A percentile compares a stretch with the other conserved stretches of the same genome.
These are phyloP conservation scores for Aspergillus bridgeri DNA, from an alignment of 495 filamentous ascomycete species.

Conservation along the genomic window DNA sequence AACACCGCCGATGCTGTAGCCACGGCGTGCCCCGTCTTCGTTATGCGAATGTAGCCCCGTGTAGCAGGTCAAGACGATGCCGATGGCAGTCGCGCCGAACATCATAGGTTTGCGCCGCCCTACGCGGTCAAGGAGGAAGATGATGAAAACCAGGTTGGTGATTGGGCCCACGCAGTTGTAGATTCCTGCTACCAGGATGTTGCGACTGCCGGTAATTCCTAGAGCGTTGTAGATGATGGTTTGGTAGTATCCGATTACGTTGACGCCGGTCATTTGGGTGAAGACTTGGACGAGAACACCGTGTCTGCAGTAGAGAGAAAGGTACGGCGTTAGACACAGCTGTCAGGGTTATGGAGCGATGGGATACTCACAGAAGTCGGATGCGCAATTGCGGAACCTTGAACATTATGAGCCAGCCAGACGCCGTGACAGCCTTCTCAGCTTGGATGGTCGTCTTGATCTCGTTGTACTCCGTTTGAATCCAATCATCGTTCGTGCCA, in stretches of 20 bases:
- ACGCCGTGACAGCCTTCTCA: conserved; percentile 40
- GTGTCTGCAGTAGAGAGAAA: conserved; percentile 26
- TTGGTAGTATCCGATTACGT: conserved; percentile 61
- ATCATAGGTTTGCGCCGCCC: conserved; percentile 37
- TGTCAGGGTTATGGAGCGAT: neutral
- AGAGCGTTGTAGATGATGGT: conserved; percentile 57
- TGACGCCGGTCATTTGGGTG: conserved; percentile 50
- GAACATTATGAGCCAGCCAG: conserved; percentile 52
- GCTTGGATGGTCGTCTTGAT: conserved; percentile 47
- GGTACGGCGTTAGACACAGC: neutral
- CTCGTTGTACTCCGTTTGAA: conserved; percentile 44
- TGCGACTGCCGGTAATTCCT: conserved; percentile 49
- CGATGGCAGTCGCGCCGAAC: conserved; percentile 38
- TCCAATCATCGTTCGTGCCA: conserved; percentile 48
- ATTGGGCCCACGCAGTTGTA: conserved; percentile 60
- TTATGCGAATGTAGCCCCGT: conserved; percentile 41
- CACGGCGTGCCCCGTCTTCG: conserved; percentile 27
- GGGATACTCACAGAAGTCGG: conserved; percentile 40
- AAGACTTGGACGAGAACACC: conserved; percentile 36
- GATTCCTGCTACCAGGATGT: conserved; percentile 53
- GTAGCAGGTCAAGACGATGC: conserved; percentile 42
- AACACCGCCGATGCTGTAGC: conserved; percentile 42
- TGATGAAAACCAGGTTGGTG: conserved; percentile 45
- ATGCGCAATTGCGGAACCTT: conserved; percentile 48
- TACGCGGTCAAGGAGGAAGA: conserved; percentile 40